Evolutionary conservation across 2,329 filamentous ascomycete species (phyloP), one percentile per base, ranked within the genome.

Genomic region (Orbilia oligospora): DNA sequence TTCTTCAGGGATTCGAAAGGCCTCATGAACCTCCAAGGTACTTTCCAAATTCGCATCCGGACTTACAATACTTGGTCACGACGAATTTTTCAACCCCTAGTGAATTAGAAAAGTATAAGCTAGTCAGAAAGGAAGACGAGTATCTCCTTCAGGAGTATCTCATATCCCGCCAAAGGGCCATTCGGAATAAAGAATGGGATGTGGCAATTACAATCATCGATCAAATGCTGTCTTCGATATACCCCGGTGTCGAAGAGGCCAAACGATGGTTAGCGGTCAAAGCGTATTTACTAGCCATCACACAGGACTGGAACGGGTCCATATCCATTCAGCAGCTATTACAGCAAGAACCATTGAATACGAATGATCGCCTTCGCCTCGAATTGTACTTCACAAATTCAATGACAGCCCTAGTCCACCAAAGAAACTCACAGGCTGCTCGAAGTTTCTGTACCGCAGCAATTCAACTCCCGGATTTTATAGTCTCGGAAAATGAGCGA

Each of bases 251-350:
- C 12, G 20, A 53, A n/a, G 30, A 41, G 12, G 18, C 49, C 0
- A 53, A 53, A 56, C 27, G 38, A 2, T 68, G 64, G 64, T 24
- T 68, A 18, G 33, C 49, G 6, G 64, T 68, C 16, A 53, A 68
- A 44, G 48, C 64, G 2, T 68, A 68, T 24, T 16, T 56, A 12
- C 9, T 56, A 10, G 27, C 64, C 16, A 46, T 68, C 6, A 68
- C 33, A 0, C 8, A 56, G 24, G 49, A 44, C 16, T 68, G 46
- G 46, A 51, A 56, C 9, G 24, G 6, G 6, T 53, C 64, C 10
- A 24, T 38, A 14, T 12, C 27, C 18, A 68, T 68, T 12, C 64
- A 55, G 10, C 2, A 44, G 12, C 18, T 68, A 5, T n/a, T 68
- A 16, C 46, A 56, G 18, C 41, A 24, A 3, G 18, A 55, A 5